Evolutionary conservation across 495 filamentous ascomycete species (phyloP), one percentile per base, ranked within the genome.

Genomic region (Bathelium albidoporum): DNA sequence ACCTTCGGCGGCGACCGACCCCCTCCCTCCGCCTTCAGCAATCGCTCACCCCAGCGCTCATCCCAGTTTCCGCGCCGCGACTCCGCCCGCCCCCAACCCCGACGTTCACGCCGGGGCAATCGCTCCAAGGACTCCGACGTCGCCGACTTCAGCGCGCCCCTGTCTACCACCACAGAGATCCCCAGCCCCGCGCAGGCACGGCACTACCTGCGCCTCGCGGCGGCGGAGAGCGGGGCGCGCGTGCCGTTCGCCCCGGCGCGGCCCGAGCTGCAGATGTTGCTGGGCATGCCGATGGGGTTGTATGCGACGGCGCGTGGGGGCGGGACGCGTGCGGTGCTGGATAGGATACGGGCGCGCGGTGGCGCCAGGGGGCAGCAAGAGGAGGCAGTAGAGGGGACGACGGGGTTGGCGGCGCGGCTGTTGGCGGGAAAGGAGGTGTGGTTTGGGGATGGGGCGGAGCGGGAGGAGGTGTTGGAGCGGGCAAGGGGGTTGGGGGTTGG

Each of bases 31-130:
- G 64, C 32, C 55, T 64, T 41, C 36, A 68, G 45, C 68, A 76
- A 34, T 62, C 73, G 93, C 24, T 55, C 45, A n/a, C n/a, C n/a
- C 63, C 62, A 62, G 59, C 28, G 67, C 94, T 97, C 77, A 98
- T 86, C 1, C 94, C 94, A 66, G 77, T 81, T 62, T 82, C 82
- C 71, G 77, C 80, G 67, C 69, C 70, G 79, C 85, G 89, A 1
- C 95, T 92, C 75, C 75, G 75, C 71, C 71, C n/a, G n/a, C n/a
- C n/a, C n/a, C 36, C 36, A 41, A 41, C 9, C 36, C 36, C 36
- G 36, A 1, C 36, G 44, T n/a, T n/a, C 44, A 49, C 49, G 49
- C 9, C 4, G 16, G 9, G n/a, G n/a, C 44, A 49, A 49, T 1
- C 5, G 11, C n/a, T 12, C 16, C 1, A 5, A 12, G 0, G 44